These are phyloP conservation scores for Vitis cinerea DNA, from an alignment of 164 flowering plant species.

Conservation along the genomic window DNA sequence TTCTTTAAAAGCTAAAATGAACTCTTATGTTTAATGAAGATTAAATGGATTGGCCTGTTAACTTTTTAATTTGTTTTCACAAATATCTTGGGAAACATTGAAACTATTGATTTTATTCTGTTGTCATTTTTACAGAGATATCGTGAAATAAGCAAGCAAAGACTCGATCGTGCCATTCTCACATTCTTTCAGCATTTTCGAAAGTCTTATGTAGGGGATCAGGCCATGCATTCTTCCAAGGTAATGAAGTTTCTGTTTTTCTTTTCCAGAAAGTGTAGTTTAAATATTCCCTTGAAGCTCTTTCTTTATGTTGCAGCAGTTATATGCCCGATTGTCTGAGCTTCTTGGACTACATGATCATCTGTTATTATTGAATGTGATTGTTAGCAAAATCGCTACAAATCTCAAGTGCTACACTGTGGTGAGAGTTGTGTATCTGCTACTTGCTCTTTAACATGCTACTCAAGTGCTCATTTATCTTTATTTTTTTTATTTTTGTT, in stretches of 20 bases:
- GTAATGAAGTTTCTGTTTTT: conserved; percentile 34
- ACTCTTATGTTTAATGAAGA: no score
- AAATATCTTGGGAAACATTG: not conserved
- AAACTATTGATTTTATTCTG: not conserved
- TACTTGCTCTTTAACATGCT: conserved; percentile 6
- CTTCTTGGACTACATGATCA: conserved; percentile 97
- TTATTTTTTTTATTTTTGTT: conserved; percentile 3
- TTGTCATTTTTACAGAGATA: conserved; percentile 59
- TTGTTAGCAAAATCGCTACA: conserved; percentile 95
- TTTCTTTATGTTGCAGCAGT: conserved; percentile 76
- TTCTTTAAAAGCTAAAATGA: no score
- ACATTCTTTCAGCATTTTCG: conserved; percentile 92
- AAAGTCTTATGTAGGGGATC: conserved; percentile 97
- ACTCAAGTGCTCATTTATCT: not conserved
- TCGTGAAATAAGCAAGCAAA: conserved; percentile 88
- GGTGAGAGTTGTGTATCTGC: conserved; percentile 36
- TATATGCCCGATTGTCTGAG: conserved; percentile 92
- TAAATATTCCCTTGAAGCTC: conserved; percentile 14
- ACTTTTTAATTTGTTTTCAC: not conserved
- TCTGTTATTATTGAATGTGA: conserved; percentile 71
- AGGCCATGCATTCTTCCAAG: conserved; percentile 96
- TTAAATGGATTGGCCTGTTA: no score
- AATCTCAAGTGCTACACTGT: conserved; percentile 89
- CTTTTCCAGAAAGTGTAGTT: not conserved
- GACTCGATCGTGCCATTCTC: conserved; percentile 96